phyloP scores from a whole-genome alignment of 1,284 basidiomycete genomes.

The Trichosporon sp. region DNA sequence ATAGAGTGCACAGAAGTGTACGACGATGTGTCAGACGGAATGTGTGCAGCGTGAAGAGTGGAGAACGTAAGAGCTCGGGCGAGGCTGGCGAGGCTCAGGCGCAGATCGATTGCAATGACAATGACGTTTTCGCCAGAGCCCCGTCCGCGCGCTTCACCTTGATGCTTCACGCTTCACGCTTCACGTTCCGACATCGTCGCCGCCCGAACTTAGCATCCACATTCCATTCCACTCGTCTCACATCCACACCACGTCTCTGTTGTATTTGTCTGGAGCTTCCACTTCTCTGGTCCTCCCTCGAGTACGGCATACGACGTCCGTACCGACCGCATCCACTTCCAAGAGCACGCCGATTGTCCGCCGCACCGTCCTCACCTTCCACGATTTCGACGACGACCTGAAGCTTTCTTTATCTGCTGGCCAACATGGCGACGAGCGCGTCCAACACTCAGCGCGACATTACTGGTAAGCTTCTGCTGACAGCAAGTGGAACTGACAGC shows the following conservation, averaged over 20 bases:
- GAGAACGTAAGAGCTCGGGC: neutral
- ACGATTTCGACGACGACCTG: neutral
- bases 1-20: neutral
- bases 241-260: neutral
- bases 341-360: neutral
- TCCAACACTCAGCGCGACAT: conserved; percentile 13
- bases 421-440: conserved; percentile 5
- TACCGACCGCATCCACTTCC: neutral
- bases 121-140: conserved; percentile 10
- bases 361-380: neutral
- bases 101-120: neutral
- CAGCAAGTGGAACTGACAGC: neutral
- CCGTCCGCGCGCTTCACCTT: too few relatives aligned
- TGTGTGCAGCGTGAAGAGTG: neutral
- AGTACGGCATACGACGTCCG: neutral
- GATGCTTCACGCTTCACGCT: too few relatives aligned
- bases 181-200: neutral
- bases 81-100: neutral
- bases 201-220: neutral
- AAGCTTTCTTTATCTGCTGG: neutral
- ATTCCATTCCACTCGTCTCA: neutral
- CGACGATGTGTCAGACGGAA: neutral
- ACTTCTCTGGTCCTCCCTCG: neutral
- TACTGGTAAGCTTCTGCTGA: conserved; percentile 2
- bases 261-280: neutral